These are phyloP conservation scores for Zygosaccharomyces sapae DNA, from an alignment of 1,139 yeast species.

Conservation along the genomic window DNA sequence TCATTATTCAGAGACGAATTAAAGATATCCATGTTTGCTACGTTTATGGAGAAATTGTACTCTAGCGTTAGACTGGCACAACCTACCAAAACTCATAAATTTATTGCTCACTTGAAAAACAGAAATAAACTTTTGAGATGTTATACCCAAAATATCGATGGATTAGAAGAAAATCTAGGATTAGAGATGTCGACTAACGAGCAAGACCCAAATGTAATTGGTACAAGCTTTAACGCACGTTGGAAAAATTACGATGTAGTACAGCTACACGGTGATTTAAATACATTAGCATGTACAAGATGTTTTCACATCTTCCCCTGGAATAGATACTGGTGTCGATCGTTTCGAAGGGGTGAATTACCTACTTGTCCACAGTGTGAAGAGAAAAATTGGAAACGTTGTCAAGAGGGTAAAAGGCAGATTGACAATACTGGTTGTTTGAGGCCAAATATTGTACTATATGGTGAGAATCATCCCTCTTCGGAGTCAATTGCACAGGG, in stretches of 20 bases:
- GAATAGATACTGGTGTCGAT: slow-evolving; percentile 49
- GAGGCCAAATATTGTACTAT: slow-evolving; percentile 77
- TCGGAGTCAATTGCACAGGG: slow-evolving; percentile 74
- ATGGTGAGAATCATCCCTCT: slow-evolving; percentile 85
- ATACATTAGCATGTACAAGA: slow-evolving; percentile 64
- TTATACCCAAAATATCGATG: slow-evolving; percentile 71
- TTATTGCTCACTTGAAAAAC: slow-evolving; percentile 61
- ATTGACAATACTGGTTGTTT: slow-evolving; percentile 71
- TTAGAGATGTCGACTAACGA: slow-evolving; percentile 29
- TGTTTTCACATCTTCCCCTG: slow-evolving; percentile 62
- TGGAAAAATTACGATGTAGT: slow-evolving; percentile 74
- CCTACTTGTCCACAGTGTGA: slow-evolving; percentile 55
- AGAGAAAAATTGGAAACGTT: slow-evolving; percentile 43
- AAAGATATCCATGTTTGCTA: slow-evolving; percentile 62
- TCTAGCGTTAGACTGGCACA: slow-evolving; percentile 57
- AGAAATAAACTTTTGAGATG: slow-evolving; percentile 72
- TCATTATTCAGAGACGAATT: slow-evolving; percentile 67
- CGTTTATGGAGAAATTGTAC: slow-evolving; percentile 53
- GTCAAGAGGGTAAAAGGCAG: slow-evolving; percentile 62
- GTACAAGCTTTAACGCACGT: slow-evolving; percentile 20
- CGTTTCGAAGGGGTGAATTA: slow-evolving; percentile 40
- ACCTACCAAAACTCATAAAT: slow-evolving; percentile 82
- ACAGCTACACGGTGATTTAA: slow-evolving; percentile 87
- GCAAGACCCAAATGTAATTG: slow-evolving; percentile 3
- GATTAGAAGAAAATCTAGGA: slow-evolving; percentile 38